Base-by-base conservation (phyloP, 2,329 filamentous ascomycete genomes). In the Aspergillus terreus region DNA sequence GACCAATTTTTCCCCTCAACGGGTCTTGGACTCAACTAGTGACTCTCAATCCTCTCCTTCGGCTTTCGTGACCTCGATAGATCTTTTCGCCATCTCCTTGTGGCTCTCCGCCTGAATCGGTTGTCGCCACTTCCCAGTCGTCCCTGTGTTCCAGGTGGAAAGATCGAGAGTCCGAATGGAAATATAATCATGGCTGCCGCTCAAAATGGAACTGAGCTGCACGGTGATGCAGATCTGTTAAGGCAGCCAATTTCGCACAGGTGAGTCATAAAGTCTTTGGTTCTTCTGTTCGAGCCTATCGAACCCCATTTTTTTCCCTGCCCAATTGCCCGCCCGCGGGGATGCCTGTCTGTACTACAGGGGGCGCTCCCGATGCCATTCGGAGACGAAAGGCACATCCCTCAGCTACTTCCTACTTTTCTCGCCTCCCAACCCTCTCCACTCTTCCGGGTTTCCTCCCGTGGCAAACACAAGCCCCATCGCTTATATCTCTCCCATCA, bases 211-310 rank as follows among this genome's bases (percentile, higher is more conserved):
- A 70, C 73, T 60, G 79, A 77, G 60, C 69, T 75, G 61, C 72
- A 76, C 61, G 75, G 74, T 53, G 80, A 82, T 50, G 77, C 78
- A 47, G 81, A 83, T 62, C 70, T 82, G 68, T 70, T 82, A 63
- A 76, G 81, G 63, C 82, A 83, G 69, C 76, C 79, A 53, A 77
- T 80, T 69, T 70, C 78, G 66, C 79, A 80, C 64, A 80, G 77
- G 81, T 84, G 76, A 77, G 80, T 76, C 46, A 54, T 48, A 33
- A 47, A 32, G 47, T 56, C 52, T 55, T 52, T 42, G 17, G 46
- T 53, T 47, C 42, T 36, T n/a, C 21, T 27, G 41, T 49, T 17
- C 9, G 7, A 17, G 49, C 40, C 27, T 15, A 36, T 44, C 33
- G 40, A 41, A 9, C n/a, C 40, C 40, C 40, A 42, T 17, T 19